Base-by-base conservation (phyloP, 202 grass and related monocot genomes). In the Brachypodium distachyon region DNA sequence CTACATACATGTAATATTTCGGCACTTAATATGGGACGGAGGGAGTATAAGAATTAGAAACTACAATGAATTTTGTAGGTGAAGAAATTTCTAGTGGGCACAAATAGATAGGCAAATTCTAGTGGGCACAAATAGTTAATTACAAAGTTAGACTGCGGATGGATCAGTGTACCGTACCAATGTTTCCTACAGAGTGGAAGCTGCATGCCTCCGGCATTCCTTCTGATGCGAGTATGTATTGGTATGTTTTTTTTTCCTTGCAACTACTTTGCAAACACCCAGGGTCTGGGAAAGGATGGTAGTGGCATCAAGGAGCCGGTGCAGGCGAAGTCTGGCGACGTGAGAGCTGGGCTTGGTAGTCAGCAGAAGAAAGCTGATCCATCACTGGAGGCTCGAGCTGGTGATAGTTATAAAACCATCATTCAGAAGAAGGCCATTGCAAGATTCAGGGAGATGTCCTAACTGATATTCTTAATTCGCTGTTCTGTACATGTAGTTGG, bases 391-490 rank as follows among this genome's bases (percentile, higher is more conserved):
- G 75, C 96, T 44, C 91, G 88, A 73, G 84, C 92, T 0, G 92
- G 96, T 21, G 96, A 99, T 51, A 96, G 96, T 67, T 96, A 99
- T 49, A 91, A 87, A 77, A 93, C 96, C 77, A 96, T 99, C 78
- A 92, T 99, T 74, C 91, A 96, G 71, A 99, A 99, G 87, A 99
- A 96, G 80, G 91, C 96, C 6, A 99, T 96, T 72, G 91, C 89
- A 67, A 96, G 96, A 85, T 99, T 99, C 79, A 83, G 90, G 69
- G 96, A 99, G 80, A 95, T 99, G 87, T 73, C 87, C 0, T 98
- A 83, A 70, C 9, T 3, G 22, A 1, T 40, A 56, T 21, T 85
- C 0, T 61, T 4, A 13, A 27, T 64, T 50, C 29, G 17, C 53
- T 67, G 34, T 67, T 2, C 3, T 72, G 23, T 79, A 9, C 16